A percentile compares a stretch with the other conserved stretches of the same genome.
phyloP scores from a whole-genome alignment of 1,284 basidiomycete species.

The Pascua guehoae region DNA sequence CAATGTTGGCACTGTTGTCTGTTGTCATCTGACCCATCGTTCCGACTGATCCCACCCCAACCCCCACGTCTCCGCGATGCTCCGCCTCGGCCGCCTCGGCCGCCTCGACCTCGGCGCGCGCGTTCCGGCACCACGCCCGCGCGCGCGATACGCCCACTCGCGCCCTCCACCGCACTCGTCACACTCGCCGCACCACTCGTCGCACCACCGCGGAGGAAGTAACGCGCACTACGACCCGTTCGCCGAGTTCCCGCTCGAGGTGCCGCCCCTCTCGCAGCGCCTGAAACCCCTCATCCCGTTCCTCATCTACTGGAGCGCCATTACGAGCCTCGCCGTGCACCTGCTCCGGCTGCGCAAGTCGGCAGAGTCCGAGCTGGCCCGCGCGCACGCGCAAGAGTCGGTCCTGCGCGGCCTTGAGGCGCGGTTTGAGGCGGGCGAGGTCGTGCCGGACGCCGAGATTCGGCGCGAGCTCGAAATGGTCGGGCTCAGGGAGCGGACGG shows the following conservation, averaged over 20 bases:
- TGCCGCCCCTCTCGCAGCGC: constrained; percentile 39
- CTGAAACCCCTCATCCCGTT: constrained; percentile 44
- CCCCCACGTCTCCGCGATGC: neutral
- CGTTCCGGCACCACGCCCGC: neutral
- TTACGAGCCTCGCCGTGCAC: constrained; percentile 46
- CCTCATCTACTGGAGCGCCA: constrained; percentile 45
- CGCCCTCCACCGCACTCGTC: neutral
- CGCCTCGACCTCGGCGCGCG: neutral
- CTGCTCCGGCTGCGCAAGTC: constrained; percentile 30
- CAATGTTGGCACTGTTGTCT: neutral
- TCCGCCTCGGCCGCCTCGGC: neutral
- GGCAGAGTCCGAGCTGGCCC: constrained; percentile 27
- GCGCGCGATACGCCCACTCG: neutral
- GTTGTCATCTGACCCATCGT: neutral
- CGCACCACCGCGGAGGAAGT: neutral
- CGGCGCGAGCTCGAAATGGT: constrained; percentile 48
- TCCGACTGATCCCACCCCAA: no score
- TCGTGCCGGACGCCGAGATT: constrained; percentile 34
- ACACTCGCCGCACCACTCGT: no score
- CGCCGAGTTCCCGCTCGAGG: constrained; percentile 1
- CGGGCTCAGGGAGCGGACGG: constrained; percentile 37
- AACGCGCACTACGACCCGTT: neutral
- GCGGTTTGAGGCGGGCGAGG: constrained; percentile 21
- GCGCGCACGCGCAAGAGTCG: constrained; percentile 33
- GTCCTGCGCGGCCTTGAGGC: constrained; percentile 35